phyloP scores from a whole-genome alignment of 352 stramenopile species.

The Globisporangium spinosum region DNA sequence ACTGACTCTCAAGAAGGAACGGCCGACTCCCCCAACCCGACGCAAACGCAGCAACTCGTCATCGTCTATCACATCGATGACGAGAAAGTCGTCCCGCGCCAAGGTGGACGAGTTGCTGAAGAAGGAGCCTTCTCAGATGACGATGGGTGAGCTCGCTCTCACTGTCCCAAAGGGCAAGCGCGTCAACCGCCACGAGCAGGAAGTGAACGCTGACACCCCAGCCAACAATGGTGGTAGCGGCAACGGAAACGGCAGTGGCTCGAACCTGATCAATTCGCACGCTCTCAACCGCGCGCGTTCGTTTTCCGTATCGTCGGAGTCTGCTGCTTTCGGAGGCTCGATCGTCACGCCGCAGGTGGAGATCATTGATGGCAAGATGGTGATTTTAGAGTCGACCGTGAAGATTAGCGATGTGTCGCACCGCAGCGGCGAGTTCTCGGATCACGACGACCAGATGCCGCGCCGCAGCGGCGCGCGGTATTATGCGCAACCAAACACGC shows the following conservation, averaged over 20 bases:
- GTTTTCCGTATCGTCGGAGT: constrained; percentile 62
- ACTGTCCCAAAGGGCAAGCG: constrained; percentile 64
- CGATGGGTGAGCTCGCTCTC: constrained; percentile 76
- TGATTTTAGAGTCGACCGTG: constrained; percentile 67
- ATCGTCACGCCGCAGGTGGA: constrained; percentile 75
- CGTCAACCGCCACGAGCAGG: constrained; percentile 56
- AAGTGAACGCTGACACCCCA: constrained; percentile 42
- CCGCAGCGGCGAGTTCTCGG: constrained; percentile 30
- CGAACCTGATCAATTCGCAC: constrained; percentile 34
- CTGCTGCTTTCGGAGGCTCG: constrained; percentile 53
- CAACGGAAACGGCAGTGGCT: constrained; percentile 4
- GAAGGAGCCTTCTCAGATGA: constrained; percentile 82
- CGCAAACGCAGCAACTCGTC: constrained; percentile 61
- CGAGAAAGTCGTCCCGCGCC: constrained; percentile 23
- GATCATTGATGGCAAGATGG: constrained; percentile 86
- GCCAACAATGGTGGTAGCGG: constrained; percentile 7
- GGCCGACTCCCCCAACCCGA: constrained; percentile 17
- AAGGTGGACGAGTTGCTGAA: constrained; percentile 58
- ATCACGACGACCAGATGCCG: constrained; percentile 23
- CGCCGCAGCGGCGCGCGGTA: constrained; percentile 38
- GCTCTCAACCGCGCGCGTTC: constrained; percentile 52
- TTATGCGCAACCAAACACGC: constrained; percentile 37
- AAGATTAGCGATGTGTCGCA: constrained; percentile 49
- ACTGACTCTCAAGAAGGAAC: constrained; percentile 30
- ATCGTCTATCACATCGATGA: constrained; percentile 39